Percentiles rank a stretch among this genome's conserved stretches.
Evolutionary conservation across 1,284 basidiomycete species (phyloP).

Genomic region (Melampsora americana): DNA sequence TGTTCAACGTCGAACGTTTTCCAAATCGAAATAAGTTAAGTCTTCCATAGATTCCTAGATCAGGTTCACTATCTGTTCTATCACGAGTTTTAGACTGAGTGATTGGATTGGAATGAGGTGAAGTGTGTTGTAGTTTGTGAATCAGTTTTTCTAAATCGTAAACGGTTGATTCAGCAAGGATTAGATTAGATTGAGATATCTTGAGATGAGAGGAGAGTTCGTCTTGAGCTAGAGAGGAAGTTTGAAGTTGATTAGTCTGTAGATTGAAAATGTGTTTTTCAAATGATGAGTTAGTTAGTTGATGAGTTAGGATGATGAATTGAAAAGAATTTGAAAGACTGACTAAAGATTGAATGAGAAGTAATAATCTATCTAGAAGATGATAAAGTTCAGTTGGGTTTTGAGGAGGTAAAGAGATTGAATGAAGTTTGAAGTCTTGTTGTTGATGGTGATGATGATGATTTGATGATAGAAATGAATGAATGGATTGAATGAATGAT

Average conservation of each 20-base stretch:
- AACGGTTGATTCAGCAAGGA: not conserved
- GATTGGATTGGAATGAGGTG: not conserved
- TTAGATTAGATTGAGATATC: not conserved
- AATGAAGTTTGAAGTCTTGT: not conserved
- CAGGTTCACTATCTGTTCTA: not conserved
- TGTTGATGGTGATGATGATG: too few relatives aligned
- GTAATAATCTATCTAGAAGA: not conserved
- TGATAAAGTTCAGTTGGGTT: not conserved
- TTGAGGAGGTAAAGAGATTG: not conserved
- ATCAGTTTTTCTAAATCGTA: not conserved
- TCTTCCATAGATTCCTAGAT: not conserved
- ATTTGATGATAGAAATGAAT: not conserved
- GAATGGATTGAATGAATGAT: not conserved
- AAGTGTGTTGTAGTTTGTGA: not conserved
- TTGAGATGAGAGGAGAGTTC: conserved; percentile 1
- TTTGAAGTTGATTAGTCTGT: not conserved
- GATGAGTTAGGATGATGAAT: not conserved
- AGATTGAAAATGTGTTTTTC: not conserved
- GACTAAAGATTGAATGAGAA: conserved; percentile 1
- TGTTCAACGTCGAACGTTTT: not conserved
- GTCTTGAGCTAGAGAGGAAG: not conserved
- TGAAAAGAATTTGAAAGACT: not conserved
- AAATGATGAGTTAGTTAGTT: not conserved
- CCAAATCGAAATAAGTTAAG: not conserved
- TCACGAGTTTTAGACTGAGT: not conserved